Base-by-base conservation (phyloP, 2,329 filamentous ascomycete species). In the Calycina herbarum region DNA sequence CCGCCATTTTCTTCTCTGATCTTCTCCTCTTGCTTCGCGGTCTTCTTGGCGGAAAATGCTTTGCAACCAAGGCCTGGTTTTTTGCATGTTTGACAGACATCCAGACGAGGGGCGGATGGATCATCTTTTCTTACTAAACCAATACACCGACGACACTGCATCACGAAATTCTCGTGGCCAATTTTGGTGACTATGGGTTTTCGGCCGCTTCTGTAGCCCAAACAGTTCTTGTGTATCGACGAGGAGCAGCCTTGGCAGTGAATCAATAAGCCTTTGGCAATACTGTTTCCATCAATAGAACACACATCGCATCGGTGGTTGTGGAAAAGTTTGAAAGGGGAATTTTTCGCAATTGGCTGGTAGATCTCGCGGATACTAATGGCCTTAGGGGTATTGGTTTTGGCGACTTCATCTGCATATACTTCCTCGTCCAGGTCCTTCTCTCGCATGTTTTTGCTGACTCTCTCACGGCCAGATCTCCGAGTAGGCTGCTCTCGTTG, bases 181-280 rank as follows among this genome's bases (percentile, higher is more conserved):
- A 97, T 78, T 76, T 98, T 99, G 29, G 93, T 98, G 10, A 92
- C 92, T 42, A 95, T 80, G 76, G 98, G 95, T n/a, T 97, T 93
- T 67, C 95, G 85, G 13, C 77, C 81, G 61, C 84, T 85, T 60
- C 95, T 86, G 59, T 83, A 82, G 0, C 94, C 93, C 33, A 99
- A 82, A 74, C 95, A 99, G 51, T 79, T 80, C 76, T 91, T 92
- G 78, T 99, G 95, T 71, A 93, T 97, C 0, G 91, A 84, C 59
- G 89, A 82, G 1, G 89, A 93, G 76, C 95, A 99, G 35, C 95
- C 95, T 78, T 99, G 96, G 72, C 95, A 99, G 74, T 89, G 89
- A 40, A 99, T 84, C 29, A 99, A 81, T 48, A 85, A 82, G 0
- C 75, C 76, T 40, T 57, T 66, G 13, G 92, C 93, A 74, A 88